Base-by-base conservation (phyloP, 2,329 filamentous ascomycete species). In the Fusarium annulatum region DNA sequence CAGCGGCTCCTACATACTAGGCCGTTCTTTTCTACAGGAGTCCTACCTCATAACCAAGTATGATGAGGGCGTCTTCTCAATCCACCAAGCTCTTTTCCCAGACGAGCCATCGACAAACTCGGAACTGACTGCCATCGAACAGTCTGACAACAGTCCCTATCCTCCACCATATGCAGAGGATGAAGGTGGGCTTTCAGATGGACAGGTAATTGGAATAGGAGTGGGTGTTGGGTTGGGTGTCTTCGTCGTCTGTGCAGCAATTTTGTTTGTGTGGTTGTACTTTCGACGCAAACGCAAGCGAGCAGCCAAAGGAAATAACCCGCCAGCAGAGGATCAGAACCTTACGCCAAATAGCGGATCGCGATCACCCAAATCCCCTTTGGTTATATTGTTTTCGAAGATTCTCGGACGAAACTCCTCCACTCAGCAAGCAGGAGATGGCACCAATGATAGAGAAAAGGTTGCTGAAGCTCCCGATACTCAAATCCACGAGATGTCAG, bases 21-120 rank as follows among this genome's bases (percentile, higher is more conserved):
- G 92, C 12, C 86, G 91, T 39, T 87, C 89, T 0, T 94, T 94
- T 72, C 82, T 94, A 61, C 92, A 94, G 78, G 92, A 94, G 80
- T 88, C 91, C 4, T 90, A 90, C 67, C 80, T 90, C 10, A 84
- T 89, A 38, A 88, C 86, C 33, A 86, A 86, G 71, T 91, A 89
- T 75, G 89, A 90, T 68, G 84, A 84, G 41, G 83, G 80, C 21
- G 79, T 80, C 18, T 90, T 89, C 77, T 88, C 87, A 2, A 75
- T 92, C 30, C 85, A 90, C 61, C 87, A 90, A 74, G 89, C 89
- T 15, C 76, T 77, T 57, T 88, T 89, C 76, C 86, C 89, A n/a
- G 72, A 82, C 52, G 78, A 84, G 18, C 82, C 85, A 5, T 69
- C 77, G 39, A 79, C 68, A 18, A 83, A 84, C 69, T 84, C 82